Percentiles rank a stretch among this genome's conserved stretches.
phyloP scores from a whole-genome alignment of 2,329 filamentous ascomycete species.

The Rutstroemia sp. region DNA sequence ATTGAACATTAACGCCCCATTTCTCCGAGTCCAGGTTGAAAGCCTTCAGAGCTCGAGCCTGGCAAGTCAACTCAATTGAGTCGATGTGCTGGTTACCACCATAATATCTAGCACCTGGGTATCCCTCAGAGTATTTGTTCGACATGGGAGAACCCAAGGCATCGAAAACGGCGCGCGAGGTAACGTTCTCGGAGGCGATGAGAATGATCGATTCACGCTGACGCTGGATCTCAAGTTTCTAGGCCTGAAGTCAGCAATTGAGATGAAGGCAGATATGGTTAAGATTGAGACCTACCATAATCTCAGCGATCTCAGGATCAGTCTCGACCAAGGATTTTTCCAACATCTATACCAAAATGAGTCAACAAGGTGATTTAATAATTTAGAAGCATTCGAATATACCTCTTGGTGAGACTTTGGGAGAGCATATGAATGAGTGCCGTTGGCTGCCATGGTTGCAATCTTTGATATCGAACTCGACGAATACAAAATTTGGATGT shows the following conservation, averaged over 20 bases:
- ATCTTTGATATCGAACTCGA: background rate
- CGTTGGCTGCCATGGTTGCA: constrained; percentile 18
- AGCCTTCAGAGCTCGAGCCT: constrained; percentile 83
- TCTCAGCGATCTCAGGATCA: constrained; percentile 89
- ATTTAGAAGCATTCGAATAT: constrained; percentile 27
- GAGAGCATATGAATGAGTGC: constrained; percentile 46
- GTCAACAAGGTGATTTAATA: constrained; percentile 8
- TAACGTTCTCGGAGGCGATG: constrained; percentile 99
- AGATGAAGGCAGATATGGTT: background rate
- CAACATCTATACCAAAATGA: constrained; percentile 61
- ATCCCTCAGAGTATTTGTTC: constrained; percentile 99
- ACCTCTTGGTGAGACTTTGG: constrained; percentile 60
- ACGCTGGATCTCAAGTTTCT: constrained; percentile 91
- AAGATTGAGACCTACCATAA: constrained; percentile 69
- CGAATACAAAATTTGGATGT: background rate
- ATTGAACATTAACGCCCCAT: constrained; percentile 99
- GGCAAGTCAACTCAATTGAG: constrained; percentile 89
- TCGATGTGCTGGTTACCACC: constrained; percentile 99
- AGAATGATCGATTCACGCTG: constrained; percentile 98
- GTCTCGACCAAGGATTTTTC: constrained; percentile 88
- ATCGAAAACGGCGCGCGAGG: constrained; percentile 95
- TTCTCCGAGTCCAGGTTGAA: constrained; percentile 81
- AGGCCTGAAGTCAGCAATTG: constrained; percentile 13
- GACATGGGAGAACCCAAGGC: constrained; percentile 91
- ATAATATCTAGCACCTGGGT: constrained; percentile 97